Base-by-base conservation (phyloP, 2,329 filamentous ascomycete species). In the Colletotrichum lini region DNA sequence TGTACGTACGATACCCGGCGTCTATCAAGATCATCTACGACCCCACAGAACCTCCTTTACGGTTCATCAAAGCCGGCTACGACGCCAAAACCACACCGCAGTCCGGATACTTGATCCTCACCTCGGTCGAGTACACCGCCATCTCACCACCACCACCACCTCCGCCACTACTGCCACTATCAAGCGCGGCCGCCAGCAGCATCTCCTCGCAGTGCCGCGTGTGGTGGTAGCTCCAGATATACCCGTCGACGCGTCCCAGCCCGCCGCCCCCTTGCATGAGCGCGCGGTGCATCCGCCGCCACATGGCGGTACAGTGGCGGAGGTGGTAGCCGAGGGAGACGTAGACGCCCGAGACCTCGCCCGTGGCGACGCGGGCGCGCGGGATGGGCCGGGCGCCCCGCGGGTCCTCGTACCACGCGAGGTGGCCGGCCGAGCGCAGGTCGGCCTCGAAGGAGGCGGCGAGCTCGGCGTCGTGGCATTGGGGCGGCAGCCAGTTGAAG, bases 401-500 rank as follows among this genome's bases (percentile, higher is more conserved):
- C 45, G 21, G 21, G 65, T 72, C 65, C 35, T 52, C 57, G 59
- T 58, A 69, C 69, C 69, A 72, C 16, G 21, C 18, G 15, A 72
- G 59, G 21, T 58, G 35, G 5, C 59, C 69, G 12, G 47, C 45
- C 12, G 16, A 44, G 18, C 18, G 23, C 4, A 72, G 58, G 5
- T 72, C 69, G 15, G 23, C 23, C 40, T 72, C 65, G 35, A 72
- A 72, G 30, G 23, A 10, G 10, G 35, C 3, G 0, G 65, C 69
- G 64, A 72, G 69, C n/a, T 45, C 44, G 9, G n/a, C 65, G 23
- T 72, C 65, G 58, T 69, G 65, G 65, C 69, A 72, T 16, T 45
- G 16, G 2, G 65, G 65, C 5, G 69, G 69, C n/a, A 72, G 69
- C 69, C 69, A 69, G 69, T 69, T 72, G 58, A 64, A 72, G 65